Evolutionary conservation across 306 rosid genomes (phyloP), one percentile per base, ranked within the genome.

Genomic region (Trifolium fragiferum): DNA sequence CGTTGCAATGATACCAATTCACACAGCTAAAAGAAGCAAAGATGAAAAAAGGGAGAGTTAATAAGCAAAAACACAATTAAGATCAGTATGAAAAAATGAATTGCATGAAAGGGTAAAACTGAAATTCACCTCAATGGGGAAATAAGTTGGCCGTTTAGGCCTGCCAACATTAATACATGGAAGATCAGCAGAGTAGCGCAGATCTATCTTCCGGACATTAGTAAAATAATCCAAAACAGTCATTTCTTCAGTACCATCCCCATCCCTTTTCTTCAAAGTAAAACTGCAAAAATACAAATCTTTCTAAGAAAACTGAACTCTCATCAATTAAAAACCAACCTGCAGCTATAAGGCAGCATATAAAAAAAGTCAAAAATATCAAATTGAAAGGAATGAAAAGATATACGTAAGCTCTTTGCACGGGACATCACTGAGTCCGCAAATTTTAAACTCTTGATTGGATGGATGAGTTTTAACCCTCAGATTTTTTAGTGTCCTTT

Each of bases 81-180:
- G 25, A 73, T 50, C 51, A 68, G 23, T 43, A 25, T 33, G 13
- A 83, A 64, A 50, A 54, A 18, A 61, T 47, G 32, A 63, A 77
- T 30, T 2, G 25, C 16, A 15, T 3, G 43, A 68, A 54, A 41
- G 51, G 4, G 5, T 40, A 74, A 81, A 44, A 61, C 13, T 33
- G 65, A 38, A 30, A 73, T 55, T 76, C 54, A 94, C 99, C 99
- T 95, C 96, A 27, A 92, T 32, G 19, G 99, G 99, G 32, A 92
- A 71, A 77, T 64, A 95, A 1, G 99, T 95, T 6, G 99, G 98
- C 6, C 93, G 86, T 78, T 95, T 95, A 2, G 98, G 98, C 87
- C 90, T 95, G 58, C 99, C 99, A 37, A 90, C 98, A 82, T 95
- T 95, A 60, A 95, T 76, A 57, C 99, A 95, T 0, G 99, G 99